Percentiles rank a stretch among this genome's conserved stretches.
These are phyloP conservation scores for Cystobasidium ongulense DNA, from an alignment of 768 basidiomycete genomes.

Conservation along the genomic window DNA sequence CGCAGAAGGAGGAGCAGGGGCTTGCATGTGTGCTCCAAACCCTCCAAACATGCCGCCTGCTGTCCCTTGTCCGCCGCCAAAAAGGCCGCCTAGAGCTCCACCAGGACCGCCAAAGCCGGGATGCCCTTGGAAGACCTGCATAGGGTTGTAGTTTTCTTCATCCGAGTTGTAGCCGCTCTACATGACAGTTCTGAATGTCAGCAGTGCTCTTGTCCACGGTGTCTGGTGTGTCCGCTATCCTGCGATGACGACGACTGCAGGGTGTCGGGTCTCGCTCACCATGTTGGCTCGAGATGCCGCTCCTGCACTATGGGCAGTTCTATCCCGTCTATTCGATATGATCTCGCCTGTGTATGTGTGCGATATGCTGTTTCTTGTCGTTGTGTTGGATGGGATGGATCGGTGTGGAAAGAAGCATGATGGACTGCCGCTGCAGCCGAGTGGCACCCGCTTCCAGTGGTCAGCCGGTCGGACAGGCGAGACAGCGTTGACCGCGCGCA, in stretches of 20 bases:
- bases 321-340: too few species aligned
- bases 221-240: neutral
- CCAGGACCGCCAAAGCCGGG: neutral
- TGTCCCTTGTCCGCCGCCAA: neutral
- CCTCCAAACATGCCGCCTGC: conserved; percentile 32
- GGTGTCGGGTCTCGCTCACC: neutral
- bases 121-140: neutral
- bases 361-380: too few species aligned
- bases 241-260: neutral
- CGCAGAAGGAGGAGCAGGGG: conserved; percentile 53
- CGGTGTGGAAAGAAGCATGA: too few species aligned
- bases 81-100: neutral
- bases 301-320: too few species aligned
- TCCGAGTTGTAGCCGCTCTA: conserved; percentile 12
- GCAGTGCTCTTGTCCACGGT: neutral
- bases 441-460: too few species aligned
- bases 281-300: neutral
- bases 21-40: conserved; percentile 38
- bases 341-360: too few species aligned
- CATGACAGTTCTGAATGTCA: neutral
- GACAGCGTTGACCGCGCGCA: too few species aligned
- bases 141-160: neutral
- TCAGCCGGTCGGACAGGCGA: too few species aligned
- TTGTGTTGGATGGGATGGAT: too few species aligned
- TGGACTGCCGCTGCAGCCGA: too few species aligned